Evolutionary conservation across 345 rosid species (phyloP), one percentile per base, ranked within the genome.

Genomic region (Rhodamnia rubescens): DNA sequence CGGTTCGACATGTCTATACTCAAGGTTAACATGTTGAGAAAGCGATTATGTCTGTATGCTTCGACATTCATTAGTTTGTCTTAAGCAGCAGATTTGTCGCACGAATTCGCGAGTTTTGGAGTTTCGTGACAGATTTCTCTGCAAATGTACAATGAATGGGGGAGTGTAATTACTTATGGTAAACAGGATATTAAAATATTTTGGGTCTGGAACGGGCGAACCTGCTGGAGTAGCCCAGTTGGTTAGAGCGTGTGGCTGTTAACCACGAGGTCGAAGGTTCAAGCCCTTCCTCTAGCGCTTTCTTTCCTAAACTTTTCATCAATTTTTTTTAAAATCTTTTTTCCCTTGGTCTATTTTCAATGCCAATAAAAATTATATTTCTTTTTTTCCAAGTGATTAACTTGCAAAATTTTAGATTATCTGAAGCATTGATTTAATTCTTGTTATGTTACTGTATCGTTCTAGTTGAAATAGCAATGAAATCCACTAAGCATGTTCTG

Each of bases 201-300:
- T n/a, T 18, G 8, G 8, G 8, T 2, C 6, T 2, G 15, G 0
- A 16, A 36, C n/a, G 1, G 0, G 32, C 20, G 12, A 81, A 49
- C 0, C 6, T 18, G 98, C 95, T 93, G 95, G 94, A 91, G 83
- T 94, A 93, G 95, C 95, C 95, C 99, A 95, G 95, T 89, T 93
- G 99, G 95, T 87, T 93, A 94, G 96, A 93, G 93, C 95, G 94
- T 95, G 94, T 93, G 94, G 96, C 94, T 93, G 92, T 94, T 94
- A 95, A 96, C 97, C 94, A 92, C 93, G 83, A 85, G 89, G 89
- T 87, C 87, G 87, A 75, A 85, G 87, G 87, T 87, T 87, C 87
- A 82, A 87, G 55, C 89, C 89, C 89, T 85, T 75, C 85, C 10
- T 85, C 89, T 87, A 85, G 89, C 89, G 89, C 42, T 4, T 4